Base-by-base conservation (phyloP, 2,329 filamentous ascomycete species). In the Cladophialophora exuberans region DNA sequence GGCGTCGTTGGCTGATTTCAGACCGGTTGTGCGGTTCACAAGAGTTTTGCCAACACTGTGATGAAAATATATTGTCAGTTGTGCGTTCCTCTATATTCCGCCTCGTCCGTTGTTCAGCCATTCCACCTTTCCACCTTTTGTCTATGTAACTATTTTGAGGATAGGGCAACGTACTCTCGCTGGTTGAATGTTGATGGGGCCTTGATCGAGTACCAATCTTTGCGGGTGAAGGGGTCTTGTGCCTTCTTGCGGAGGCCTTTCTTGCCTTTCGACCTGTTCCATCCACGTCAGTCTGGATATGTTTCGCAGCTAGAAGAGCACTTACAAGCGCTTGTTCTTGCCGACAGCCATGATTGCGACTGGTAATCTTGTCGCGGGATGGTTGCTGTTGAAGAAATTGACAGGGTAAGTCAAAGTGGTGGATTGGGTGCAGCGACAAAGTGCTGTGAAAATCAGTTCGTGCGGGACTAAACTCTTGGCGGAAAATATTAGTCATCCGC, bases 191-290 rank as follows among this genome's bases (percentile, higher is more conserved):
- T 95, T 70, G 91, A 91, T 69, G 94, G 94, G 59, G 94, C 93
- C 90, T 97, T 97, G 80, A 99, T 87, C 73, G 88, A 89, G 83
- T 92, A 99, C 90, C 95, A 97, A 79, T 97, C 94, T 86, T 99
- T 99, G 77, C 93, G 89, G 73, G 92, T 85, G 84, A 97, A 97
- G 73, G 94, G 93, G 79, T 99, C 94, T 71, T 88, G 82, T 73
- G 92, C 93, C 83, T 93, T 93, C 93, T 99, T 97, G 90, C 97
- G 97, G 77, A 97, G 85, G 79, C 94, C 93, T 87, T 99, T 99
- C 90, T 97, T 99, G 83, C 94, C 94, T 87, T 99, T 99, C 68
- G 94, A 97, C n/a, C n/a, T n/a, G n/a, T n/a, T n/a, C n/a, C n/a
- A n/a, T n/a, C n/a, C n/a, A n/a, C n/a, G n/a, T n/a, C n/a, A n/a